Base-by-base conservation (phyloP, 345 rosid genomes). In the Eutrema heterophyllum region DNA sequence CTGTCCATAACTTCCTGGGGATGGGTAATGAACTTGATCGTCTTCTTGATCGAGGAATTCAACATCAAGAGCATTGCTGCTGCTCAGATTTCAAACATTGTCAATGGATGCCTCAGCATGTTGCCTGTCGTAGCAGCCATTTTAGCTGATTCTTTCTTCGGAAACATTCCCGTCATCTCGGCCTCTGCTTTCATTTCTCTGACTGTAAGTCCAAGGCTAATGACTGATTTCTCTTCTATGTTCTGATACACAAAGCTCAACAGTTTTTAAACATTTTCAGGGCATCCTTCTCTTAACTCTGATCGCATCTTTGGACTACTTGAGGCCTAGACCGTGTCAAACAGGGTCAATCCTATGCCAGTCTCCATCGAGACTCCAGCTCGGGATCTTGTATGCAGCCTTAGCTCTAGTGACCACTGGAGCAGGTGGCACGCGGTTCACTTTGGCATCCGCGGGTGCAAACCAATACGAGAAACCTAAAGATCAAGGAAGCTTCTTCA, bases 401-500 rank as follows among this genome's bases (percentile, higher is more conserved):
- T 29, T 88, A 29, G 76, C 76, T 39, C 52, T 85, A 43, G 77
- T 78, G 3, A 27, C 80, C 0, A 58, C 54, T 7, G 88, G 83
- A 3, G 0, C 65, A 55, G 58, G n/a, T 5, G 87, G 90, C 14
- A 49, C 83, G 7, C 68, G 86, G 16, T 78, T 80, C 32, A 86
- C 81, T 0, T 35, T 72, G 0, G 78, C 83, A 8, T 64, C 86
- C 0, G 62, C 86, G 7, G 86, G 84, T 9, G 86, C 90, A 10
- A 78, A 82, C 75, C 94, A 83, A 45, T 81, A 81, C 12, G 57
- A 73, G 9, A 67, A 78, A n/a, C 72, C 64, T 5, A 67, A 78
- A 27, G 81, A 82, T 59, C 83, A 71, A 78, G 75, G 41, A 9
- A 46, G 41, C n/a, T 88, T 82, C 75, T 88, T 86, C 76, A 83